Evolutionary conservation across 108 stramenopile species (phyloP).

Genomic region (Skeletonema costatum): DNA sequence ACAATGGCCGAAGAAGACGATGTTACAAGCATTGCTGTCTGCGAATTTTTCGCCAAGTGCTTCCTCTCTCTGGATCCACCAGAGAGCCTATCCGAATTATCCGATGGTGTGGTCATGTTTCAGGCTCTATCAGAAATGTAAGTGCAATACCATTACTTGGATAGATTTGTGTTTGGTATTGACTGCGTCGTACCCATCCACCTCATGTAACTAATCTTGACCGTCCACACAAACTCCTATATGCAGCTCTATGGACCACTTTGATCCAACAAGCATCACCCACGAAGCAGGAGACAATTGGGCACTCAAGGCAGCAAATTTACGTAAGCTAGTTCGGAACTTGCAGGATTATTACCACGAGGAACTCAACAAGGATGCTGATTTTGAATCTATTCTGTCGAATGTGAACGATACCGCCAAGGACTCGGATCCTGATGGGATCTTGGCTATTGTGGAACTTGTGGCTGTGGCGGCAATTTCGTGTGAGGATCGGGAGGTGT

Average conservation of each 20-base stretch:
- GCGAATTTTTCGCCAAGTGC: constrained; percentile 39
- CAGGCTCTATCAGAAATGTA: constrained; percentile 90
- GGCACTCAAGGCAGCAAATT: constrained; percentile 82
- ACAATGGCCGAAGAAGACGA: constrained; percentile 33
- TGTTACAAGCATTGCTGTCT: constrained; percentile 17
- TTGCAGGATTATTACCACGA: constrained; percentile 79
- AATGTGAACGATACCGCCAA: constrained; percentile 51
- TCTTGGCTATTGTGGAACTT: constrained; percentile 73
- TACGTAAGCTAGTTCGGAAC: constrained; percentile 86
- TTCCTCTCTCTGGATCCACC: constrained; percentile 53
- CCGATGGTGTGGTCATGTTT: constrained; percentile 83
- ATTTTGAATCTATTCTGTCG: constrained; percentile 50
- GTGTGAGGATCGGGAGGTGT: constrained; percentile 70
- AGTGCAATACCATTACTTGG: constrained; percentile 21
- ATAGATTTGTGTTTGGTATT: background rate
- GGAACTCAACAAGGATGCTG: constrained; percentile 71
- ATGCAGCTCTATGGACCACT: constrained; percentile 62
- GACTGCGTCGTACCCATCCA: background rate
- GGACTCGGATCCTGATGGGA: constrained; percentile 56
- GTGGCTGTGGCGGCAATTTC: constrained; percentile 87
- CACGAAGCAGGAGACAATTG: constrained; percentile 86
- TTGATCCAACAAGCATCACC: constrained; percentile 87
- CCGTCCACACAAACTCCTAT: constrained; percentile 3
- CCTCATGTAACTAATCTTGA: background rate
- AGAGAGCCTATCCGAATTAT: constrained; percentile 55